phyloP scores from a whole-genome alignment of 371 early-diverging fungal genomes.

The Mycotypha africana region DNA sequence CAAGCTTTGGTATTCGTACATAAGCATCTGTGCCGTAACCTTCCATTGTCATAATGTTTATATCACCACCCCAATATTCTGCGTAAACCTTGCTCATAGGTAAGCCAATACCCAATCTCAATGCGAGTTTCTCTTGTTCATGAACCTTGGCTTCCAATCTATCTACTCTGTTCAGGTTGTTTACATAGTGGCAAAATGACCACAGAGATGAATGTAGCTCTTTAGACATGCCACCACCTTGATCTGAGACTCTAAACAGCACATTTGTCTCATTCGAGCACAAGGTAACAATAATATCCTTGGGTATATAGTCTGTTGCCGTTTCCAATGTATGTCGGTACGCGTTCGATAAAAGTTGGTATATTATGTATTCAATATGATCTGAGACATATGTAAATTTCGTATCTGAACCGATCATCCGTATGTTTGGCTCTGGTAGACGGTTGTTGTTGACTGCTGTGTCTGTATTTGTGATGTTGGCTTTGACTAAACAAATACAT shows the following conservation, averaged over 20 bases:
- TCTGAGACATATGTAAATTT: conserved; percentile 81
- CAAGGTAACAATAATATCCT: conserved; percentile 60
- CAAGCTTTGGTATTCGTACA: conserved; percentile 60
- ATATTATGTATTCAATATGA: conserved; percentile 82
- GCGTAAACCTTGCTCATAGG: conserved; percentile 82
- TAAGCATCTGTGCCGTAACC: conserved; percentile 85
- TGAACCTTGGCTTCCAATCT: conserved; percentile 52
- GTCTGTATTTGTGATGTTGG: conserved; percentile 6
- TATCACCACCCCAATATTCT: conserved; percentile 71
- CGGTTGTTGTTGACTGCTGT: not conserved
- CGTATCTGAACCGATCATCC: conserved; percentile 34
- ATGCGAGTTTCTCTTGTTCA: conserved; percentile 39
- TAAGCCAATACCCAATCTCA: conserved; percentile 72
- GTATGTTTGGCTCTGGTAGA: conserved; percentile 5
- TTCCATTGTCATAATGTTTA: conserved; percentile 63
- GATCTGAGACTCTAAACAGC: conserved; percentile 78
- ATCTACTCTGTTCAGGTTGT: conserved; percentile 56
- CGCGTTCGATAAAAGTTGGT: conserved; percentile 75
- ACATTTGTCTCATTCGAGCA: conserved; percentile 57
- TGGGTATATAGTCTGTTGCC: conserved; percentile 19
- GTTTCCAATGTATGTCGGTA: conserved; percentile 37
- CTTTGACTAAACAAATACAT: conserved; percentile 46
- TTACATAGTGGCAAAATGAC: conserved; percentile 60
- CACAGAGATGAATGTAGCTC: conserved; percentile 55
- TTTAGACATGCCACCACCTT: conserved; percentile 71